Evolutionary conservation across 1,139 yeast species (phyloP), one percentile per base, ranked within the genome.

Genomic region (Blastobotrys persicus): DNA sequence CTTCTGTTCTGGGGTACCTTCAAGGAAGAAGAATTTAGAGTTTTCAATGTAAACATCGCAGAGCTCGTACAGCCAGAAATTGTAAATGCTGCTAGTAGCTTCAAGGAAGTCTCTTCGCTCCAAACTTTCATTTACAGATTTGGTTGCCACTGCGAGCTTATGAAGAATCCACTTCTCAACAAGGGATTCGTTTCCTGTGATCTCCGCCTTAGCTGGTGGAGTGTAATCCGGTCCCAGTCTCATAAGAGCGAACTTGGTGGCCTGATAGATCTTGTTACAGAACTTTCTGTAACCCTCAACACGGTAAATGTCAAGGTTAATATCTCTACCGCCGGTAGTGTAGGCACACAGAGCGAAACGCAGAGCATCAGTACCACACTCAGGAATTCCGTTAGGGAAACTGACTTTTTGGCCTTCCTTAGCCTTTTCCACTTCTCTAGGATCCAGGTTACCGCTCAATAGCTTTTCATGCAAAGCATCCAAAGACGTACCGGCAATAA

Each of bases 261-360:
- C 98, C 75, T 92, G 98, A 78, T 88, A 92, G 63, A 92, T 92
- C 82, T 92, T 92, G 82, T 92, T 92, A 79, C 98, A 91, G 86
- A 92, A 92, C 79, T 92, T 92, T 75, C 98, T 82, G 83, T 92
- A 92, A 65, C 98, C 98, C 70, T 94, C 98, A 60, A 92, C 96
- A 75, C 98, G 87, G 70, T 89, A 77, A 63, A 92, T 89, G 68
- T 92, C 98, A 69, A 92, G 80, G 74, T 92, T 92, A 70, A 92
- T 92, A 67, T 92, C 98, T 74, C 98, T 85, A 63, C 97, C 98
- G 74, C 98, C 98, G 50, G 98, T 91, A 46, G 96, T 85, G 76
- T 92, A 92, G 49, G 98, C 97, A 80, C 98, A 92, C 59, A 92
- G 80, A 20, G 98, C 98, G 69, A 92, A 92, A 76, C 98, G 84